Conservation (phyloP, 257 asterid genomes). For the Linaria vulgaris region DNA sequence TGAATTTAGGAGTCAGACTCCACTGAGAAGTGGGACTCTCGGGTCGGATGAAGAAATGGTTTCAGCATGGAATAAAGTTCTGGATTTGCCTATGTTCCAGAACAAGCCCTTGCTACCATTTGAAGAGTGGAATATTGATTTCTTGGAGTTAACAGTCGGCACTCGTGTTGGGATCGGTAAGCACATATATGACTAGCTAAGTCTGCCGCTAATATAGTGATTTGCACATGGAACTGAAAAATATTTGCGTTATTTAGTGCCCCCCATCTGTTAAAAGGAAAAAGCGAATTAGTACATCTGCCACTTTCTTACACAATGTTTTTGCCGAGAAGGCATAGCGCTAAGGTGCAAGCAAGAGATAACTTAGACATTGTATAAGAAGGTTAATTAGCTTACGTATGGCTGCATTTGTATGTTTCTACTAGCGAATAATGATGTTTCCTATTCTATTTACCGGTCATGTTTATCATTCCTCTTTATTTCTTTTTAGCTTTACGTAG, state of each 20-base stretch:
- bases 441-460: too few relatives aligned
- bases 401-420: too few relatives aligned
- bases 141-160: slow-evolving; percentile 83
- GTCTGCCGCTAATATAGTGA: neutral
- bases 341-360: slow-evolving; percentile 10
- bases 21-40: slow-evolving; percentile 36
- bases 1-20: slow-evolving; percentile 61
- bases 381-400: too few relatives aligned
- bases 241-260: too few relatives aligned
- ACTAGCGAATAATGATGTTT: too few relatives aligned
- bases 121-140: slow-evolving; percentile 94
- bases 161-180: slow-evolving; percentile 97
- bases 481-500: too few relatives aligned
- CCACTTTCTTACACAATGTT: slow-evolving; percentile 9
- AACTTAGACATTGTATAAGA: neutral
- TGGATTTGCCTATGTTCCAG: slow-evolving; percentile 76
- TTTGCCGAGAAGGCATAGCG: neutral
- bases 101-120: slow-evolving; percentile 78
- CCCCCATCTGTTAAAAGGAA: slow-evolving; percentile 8
- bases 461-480: too few relatives aligned
- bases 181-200: slow-evolving; percentile 23
- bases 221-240: too few relatives aligned
- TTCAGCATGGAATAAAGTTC: slow-evolving; percentile 82
- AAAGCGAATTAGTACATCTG: neutral
- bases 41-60: slow-evolving; percentile 61